These are phyloP conservation scores for Colletotrichum sp. DNA, from an alignment of 2,329 filamentous ascomycete species.

Conservation along the genomic window DNA sequence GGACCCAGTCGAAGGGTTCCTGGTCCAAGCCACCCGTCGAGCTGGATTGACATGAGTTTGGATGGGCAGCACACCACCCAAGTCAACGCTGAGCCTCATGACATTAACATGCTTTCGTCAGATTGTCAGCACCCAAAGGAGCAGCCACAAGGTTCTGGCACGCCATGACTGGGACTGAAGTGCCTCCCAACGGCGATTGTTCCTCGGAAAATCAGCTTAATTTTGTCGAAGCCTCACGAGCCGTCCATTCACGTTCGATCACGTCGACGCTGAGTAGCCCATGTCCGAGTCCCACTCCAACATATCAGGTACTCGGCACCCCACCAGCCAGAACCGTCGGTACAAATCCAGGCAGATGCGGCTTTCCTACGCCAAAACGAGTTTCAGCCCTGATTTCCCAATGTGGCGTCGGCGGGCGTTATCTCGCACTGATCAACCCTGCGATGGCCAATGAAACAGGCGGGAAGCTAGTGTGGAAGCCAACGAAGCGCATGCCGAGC, in stretches of 20 bases:
- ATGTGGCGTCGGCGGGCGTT: neutral
- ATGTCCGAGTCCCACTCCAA: neutral
- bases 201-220: neutral
- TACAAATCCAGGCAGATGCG: neutral
- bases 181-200: neutral
- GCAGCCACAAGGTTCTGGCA: neutral
- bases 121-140: neutral
- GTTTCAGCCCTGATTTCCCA: neutral
- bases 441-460: conserved; percentile 11
- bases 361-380: neutral
- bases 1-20: neutral
- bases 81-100: neutral
- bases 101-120: neutral
- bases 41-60: neutral
- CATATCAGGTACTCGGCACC: neutral
- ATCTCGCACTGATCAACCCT: neutral
- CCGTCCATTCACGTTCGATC: neutral
- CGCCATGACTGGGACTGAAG: neutral
- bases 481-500: conserved; percentile 1
- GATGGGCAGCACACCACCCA: neutral
- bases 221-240: neutral
- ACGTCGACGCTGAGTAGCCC: neutral
- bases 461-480: neutral
- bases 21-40: neutral
- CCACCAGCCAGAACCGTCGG: neutral